These are phyloP conservation scores for Nothophoma quercina DNA, from an alignment of 2,329 filamentous ascomycete genomes.

Conservation along the genomic window DNA sequence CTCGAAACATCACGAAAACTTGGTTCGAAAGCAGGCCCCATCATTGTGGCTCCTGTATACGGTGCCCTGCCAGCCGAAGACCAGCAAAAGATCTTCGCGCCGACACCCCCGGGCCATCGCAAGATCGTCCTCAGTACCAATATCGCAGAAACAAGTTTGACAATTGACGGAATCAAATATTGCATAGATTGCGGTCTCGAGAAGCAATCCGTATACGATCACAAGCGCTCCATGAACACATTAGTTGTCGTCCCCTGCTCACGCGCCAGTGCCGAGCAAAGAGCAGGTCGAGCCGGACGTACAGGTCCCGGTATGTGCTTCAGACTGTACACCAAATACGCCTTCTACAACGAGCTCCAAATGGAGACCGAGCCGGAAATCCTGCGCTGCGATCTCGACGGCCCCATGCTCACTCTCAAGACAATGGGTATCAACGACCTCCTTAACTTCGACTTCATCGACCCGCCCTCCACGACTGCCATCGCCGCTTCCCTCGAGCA, in stretches of 20 bases:
- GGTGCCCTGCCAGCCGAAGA: slow-evolving; percentile 90
- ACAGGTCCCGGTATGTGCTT: slow-evolving; percentile 94
- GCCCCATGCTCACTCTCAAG: slow-evolving; percentile 85
- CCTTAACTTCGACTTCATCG: slow-evolving; percentile 95
- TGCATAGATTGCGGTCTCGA: slow-evolving; percentile 96
- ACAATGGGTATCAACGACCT: slow-evolving; percentile 91
- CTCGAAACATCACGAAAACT: slow-evolving; percentile 87
- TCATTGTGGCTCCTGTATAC: slow-evolving; percentile 93
- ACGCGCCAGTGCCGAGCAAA: slow-evolving; percentile 89
- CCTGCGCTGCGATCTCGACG: slow-evolving; percentile 85
- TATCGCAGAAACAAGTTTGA: slow-evolving; percentile 94
- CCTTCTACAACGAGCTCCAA: slow-evolving; percentile 93
- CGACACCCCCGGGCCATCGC: slow-evolving; percentile 81
- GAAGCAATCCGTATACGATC: slow-evolving; percentile 94
- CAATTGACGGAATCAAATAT: slow-evolving; percentile 94
- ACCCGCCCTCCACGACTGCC: slow-evolving; percentile 87
- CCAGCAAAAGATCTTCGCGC: slow-evolving; percentile 93
- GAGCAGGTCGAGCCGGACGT: slow-evolving; percentile 90
- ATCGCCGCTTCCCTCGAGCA: slow-evolving; percentile 89
- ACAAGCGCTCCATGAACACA: slow-evolving; percentile 89
- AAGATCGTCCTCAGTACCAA: slow-evolving; percentile 97
- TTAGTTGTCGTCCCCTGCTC: slow-evolving; percentile 91
- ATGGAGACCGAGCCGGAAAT: slow-evolving; percentile 94
- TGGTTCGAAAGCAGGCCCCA: slow-evolving; percentile 81
- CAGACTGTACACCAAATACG: slow-evolving; percentile 90